Evolutionary conservation across 306 rosid species (phyloP).

Genomic region (Lathyrus sativus): DNA sequence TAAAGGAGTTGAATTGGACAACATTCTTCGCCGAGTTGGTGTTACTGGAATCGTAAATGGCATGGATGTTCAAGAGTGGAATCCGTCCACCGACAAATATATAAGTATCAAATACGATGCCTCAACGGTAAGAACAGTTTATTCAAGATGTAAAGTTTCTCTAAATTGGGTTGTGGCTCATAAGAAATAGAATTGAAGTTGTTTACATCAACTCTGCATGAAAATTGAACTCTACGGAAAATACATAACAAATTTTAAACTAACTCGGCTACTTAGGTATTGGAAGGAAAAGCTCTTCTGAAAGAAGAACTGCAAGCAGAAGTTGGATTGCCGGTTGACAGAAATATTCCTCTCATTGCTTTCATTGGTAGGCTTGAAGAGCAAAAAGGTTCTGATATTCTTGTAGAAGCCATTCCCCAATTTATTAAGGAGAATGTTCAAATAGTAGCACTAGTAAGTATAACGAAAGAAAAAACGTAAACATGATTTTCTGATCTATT

Average conservation of each 20-base stretch:
- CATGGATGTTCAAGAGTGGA: conserved; percentile 95
- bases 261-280: conserved; percentile 48
- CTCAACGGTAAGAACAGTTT: conserved; percentile 51
- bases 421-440: conserved; percentile 66
- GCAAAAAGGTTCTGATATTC: conserved; percentile 97
- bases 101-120: conserved; percentile 54
- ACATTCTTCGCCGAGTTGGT: conserved; percentile 52
- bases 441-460: conserved; percentile 78
- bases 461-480: not conserved
- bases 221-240: not conserved
- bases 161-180: conserved; percentile 20
- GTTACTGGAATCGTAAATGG: conserved; percentile 71
- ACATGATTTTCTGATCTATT: not conserved
- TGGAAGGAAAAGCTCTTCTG: conserved; percentile 65
- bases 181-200: not conserved
- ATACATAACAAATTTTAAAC: not conserved
- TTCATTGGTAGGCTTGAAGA: conserved; percentile 97
- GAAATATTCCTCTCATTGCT: conserved; percentile 70
- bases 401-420: conserved; percentile 73
- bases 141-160: not conserved
- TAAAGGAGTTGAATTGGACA: conserved; percentile 71
- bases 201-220: not conserved
- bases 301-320: conserved; percentile 97
- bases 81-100: conserved; percentile 71
- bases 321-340: conserved; percentile 85